phyloP scores from a whole-genome alignment of 495 filamentous ascomycete species.

The Hyaloscypha hepaticicola region DNA sequence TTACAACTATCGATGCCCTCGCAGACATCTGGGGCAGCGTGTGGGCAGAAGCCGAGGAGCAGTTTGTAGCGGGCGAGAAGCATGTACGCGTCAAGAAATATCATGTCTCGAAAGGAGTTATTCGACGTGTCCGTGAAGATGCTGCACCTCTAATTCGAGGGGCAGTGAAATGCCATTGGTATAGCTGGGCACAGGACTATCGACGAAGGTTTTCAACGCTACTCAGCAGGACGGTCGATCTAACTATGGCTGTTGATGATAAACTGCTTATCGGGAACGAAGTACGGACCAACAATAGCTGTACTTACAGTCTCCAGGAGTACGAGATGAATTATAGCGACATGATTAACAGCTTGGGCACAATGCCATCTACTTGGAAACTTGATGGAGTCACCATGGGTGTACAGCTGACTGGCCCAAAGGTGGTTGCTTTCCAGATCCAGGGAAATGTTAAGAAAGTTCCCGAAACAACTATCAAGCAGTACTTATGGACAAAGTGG shows the following conservation, averaged over 20 bases:
- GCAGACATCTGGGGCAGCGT: conserved; percentile 7
- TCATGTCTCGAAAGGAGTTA: conserved; percentile 6
- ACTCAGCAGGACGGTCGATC: no score
- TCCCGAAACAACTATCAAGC: conserved; percentile 7
- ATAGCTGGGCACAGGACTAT: conserved; percentile 5
- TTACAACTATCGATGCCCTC: conserved; percentile 3
- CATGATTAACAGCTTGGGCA: conserved; percentile 6
- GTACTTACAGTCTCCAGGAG: conserved; percentile 4
- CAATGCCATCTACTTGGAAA: conserved; percentile 8
- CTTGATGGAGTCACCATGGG: not conserved
- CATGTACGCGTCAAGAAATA: conserved; percentile 1
- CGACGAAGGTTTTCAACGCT: conserved; percentile 4
- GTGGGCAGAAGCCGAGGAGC: conserved; percentile 5
- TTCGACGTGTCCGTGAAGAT: conserved; percentile 8
- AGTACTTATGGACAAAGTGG: conserved; percentile 8
- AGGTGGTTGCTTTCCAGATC: conserved; percentile 6
- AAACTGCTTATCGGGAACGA: no score
- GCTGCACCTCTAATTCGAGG: not conserved
- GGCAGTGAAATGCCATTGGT: conserved; percentile 6
- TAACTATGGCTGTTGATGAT: no score
- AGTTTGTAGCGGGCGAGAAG: not conserved
- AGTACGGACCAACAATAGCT: not conserved
- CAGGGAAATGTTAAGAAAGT: conserved; percentile 10
- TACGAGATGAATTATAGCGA: conserved; percentile 8
- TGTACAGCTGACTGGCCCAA: not conserved